A percentile compares a stretch with the other conserved stretches of the same genome.
Conservation (phyloP, 495 filamentous ascomycete species). For the Daldinia concentrica region DNA sequence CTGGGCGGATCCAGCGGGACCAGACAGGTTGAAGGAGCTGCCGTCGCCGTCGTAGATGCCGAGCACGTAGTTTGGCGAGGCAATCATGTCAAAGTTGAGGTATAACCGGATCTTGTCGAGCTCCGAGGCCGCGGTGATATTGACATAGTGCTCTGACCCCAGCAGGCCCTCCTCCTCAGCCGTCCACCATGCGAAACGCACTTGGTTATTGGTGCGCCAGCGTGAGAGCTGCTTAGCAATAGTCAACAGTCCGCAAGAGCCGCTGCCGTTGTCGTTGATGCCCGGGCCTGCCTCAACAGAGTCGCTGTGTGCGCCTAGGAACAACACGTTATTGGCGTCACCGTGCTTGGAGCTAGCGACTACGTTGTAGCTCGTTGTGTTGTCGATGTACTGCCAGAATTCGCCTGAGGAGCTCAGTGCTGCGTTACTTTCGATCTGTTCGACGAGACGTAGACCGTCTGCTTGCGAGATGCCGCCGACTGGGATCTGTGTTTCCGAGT, state of each 20-base stretch:
- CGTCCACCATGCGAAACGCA: constrained; percentile 76
- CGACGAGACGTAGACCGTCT: constrained; percentile 61
- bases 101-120: constrained; percentile 69
- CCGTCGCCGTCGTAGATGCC: constrained; percentile 79
- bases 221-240: constrained; percentile 67
- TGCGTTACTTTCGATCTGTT: constrained; percentile 49
- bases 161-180: constrained; percentile 73
- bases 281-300: constrained; percentile 70
- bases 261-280: constrained; percentile 76
- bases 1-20: constrained; percentile 69
- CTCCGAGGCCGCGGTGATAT: constrained; percentile 47
- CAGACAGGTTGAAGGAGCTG: constrained; percentile 65
- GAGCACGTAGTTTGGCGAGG: constrained; percentile 73
- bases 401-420: constrained; percentile 34
- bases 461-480: constrained; percentile 63
- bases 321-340: constrained; percentile 69
- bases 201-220: constrained; percentile 69
- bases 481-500: constrained; percentile 52
- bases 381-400: constrained; percentile 44
- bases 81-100: constrained; percentile 85
- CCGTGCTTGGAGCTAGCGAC: constrained; percentile 72
- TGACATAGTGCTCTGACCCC: constrained; percentile 70
- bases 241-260: constrained; percentile 69
- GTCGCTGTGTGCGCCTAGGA: constrained; percentile 74
- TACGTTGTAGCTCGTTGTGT: constrained; percentile 68